Evolutionary conservation across 805 yeast genomes (phyloP), one percentile per base, ranked within the genome.

Genomic region (Cephaloascus albidus): DNA sequence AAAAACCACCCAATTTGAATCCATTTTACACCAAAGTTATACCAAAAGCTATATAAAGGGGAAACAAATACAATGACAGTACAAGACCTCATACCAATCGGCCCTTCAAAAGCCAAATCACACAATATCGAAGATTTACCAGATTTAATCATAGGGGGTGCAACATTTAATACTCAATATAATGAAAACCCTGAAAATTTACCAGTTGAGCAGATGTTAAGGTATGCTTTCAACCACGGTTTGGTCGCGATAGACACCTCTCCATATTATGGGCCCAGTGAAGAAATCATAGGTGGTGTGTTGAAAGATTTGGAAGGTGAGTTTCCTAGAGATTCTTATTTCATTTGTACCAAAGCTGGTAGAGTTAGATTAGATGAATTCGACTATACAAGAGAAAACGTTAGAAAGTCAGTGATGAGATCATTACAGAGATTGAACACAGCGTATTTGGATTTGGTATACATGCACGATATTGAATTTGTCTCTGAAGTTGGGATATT

Each of bases 221-320:
- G 62, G 36, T 50, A 56, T 12, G 93, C 89, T 0, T 80, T 89
- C 49, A 59, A 64, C 17, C 53, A 66, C 19, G 96, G 96, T 0
- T 63, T 86, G 43, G 72, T 69, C 36, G 93, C 95, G 2, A 66
- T 89, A 30, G 97, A 89, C 53, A 87, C 97, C 0, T 85, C 96
- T 0, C 96, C 97, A 3, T 88, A 85, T 60, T 89, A 89, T 54
- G 97, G 97, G 0, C 86, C 86, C 0, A 84, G 95, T 4, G 97
- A 89, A 52, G 67, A 60, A 16, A 46, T 89, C 12, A 54, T 85
- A 4, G 97, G 97, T 2, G 44, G 67, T 14, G 90, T 88, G 0
- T 60, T 89, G 46, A 30, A 30, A 20, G 32, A 49, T 16, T 37
- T 59, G 27, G 31, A 40, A 32, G 55, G 58, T 18, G 40, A 52